phyloP scores from a whole-genome alignment of 805 yeast species.

The Monosporozyma siamensis region DNA sequence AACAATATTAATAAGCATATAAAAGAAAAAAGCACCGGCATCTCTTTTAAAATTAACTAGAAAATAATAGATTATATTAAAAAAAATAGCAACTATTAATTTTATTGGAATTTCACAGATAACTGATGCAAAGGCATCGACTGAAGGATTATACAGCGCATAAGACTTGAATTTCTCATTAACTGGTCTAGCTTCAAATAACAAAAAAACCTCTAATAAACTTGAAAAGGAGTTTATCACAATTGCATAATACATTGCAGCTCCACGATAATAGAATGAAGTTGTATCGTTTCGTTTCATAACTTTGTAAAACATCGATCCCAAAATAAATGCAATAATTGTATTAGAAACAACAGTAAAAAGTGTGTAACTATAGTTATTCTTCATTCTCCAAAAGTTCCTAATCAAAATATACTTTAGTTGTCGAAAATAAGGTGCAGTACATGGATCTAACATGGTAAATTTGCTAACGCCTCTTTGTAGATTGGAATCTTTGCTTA shows the following conservation, averaged over 20 bases:
- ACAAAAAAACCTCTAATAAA: conserved; percentile 45
- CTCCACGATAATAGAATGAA: conserved; percentile 47
- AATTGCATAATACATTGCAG: conserved; percentile 59
- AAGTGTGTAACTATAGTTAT: conserved; percentile 40
- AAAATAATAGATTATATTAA: conserved; percentile 44
- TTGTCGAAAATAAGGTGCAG: conserved; percentile 46
- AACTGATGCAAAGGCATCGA: conserved; percentile 47
- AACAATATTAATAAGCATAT: conserved; percentile 34
- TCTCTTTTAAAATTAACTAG: conserved; percentile 43
- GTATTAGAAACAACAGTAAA: conserved; percentile 37
- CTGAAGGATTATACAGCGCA: conserved; percentile 51
- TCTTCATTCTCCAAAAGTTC: conserved; percentile 40
- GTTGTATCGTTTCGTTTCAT: conserved; percentile 30
- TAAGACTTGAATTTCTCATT: conserved; percentile 50
- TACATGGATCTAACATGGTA: too few species aligned
- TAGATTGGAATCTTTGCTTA: conserved; percentile 35
- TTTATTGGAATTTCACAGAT: conserved; percentile 45
- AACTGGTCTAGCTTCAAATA: conserved; percentile 47
- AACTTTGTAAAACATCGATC: conserved; percentile 51
- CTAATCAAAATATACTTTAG: conserved; percentile 38
- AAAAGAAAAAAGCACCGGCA: conserved; percentile 48
- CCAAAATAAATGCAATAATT: conserved; percentile 44
- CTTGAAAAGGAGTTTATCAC: conserved; percentile 56
- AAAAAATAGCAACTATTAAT: conserved; percentile 34
- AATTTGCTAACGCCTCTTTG: too few species aligned